Percentiles rank a stretch among this genome's conserved stretches.
phyloP scores from a whole-genome alignment of 106 monocot genomes.

The Apostasia ramifera region DNA sequence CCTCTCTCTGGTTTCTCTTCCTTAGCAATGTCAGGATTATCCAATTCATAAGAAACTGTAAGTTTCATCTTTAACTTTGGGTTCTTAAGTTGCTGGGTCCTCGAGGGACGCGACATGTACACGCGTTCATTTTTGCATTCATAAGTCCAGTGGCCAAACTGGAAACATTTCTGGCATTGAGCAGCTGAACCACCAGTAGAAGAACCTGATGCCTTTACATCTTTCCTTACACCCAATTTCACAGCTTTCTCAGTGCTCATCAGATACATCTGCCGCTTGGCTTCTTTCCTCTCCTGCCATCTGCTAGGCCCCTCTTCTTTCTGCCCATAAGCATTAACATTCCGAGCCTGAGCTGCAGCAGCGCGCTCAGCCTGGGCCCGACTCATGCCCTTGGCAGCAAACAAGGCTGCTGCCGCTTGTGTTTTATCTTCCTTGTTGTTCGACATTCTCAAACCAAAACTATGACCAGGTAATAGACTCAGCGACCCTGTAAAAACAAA shows the following conservation, averaged over 20 bases:
- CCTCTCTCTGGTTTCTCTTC: conserved; percentile 13
- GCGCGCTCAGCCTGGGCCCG: conserved; percentile 92
- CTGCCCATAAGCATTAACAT: conserved; percentile 98
- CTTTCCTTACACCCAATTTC: conserved; percentile 80
- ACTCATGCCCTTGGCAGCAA: conserved; percentile 83
- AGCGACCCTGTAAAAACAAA: too few relatives aligned
- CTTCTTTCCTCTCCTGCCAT: conserved; percentile 98
- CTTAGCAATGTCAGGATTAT: conserved; percentile 48
- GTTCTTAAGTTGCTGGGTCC: conserved; percentile 81
- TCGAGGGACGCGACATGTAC: conserved; percentile 85
- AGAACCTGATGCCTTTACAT: conserved; percentile 32
- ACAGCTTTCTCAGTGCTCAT: conserved; percentile 99
- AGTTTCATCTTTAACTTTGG: conserved; percentile 57
- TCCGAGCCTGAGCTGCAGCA: conserved; percentile 76
- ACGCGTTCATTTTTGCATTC: conserved; percentile 97
- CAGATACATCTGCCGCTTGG: conserved; percentile 96
- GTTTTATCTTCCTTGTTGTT: conserved; percentile 79
- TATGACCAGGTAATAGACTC: too few relatives aligned
- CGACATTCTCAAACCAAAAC: conserved; percentile 36
- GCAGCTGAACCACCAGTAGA: conserved; percentile 19
- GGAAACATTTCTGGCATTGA: conserved; percentile 95
- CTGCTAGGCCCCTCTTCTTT: conserved; percentile 97
- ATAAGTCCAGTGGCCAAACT: conserved; percentile 92
- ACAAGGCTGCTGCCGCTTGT: conserved; percentile 60
- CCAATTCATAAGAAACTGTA: conserved; percentile 56